Percentiles rank a stretch among this genome's conserved stretches.
Conservation (phyloP, 768 basidiomycete species). For the Ephemerocybe angulata region DNA sequence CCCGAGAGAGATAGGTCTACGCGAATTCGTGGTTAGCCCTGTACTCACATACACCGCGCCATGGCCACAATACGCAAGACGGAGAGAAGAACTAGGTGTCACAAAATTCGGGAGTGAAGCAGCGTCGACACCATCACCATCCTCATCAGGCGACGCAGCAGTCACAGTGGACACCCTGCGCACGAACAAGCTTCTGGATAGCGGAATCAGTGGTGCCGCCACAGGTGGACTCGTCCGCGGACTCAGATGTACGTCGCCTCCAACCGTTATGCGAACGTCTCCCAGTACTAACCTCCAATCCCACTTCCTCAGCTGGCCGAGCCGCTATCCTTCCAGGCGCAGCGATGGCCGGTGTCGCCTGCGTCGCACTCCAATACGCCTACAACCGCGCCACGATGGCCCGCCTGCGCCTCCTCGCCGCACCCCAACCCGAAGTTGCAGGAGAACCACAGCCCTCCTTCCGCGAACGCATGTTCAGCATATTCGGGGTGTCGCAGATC, state of each 20-base stretch:
- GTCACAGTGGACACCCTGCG: slow-evolving; percentile 54
- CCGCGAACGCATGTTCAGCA: slow-evolving; percentile 37
- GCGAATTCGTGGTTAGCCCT: slow-evolving; percentile 76
- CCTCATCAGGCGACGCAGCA: slow-evolving; percentile 5
- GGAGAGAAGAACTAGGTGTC: slow-evolving; percentile 29
- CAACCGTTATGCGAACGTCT: background rate
- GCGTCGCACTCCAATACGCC: slow-evolving; percentile 60
- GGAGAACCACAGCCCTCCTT: slow-evolving; percentile 20
- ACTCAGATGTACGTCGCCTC: slow-evolving; percentile 41
- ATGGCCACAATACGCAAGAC: slow-evolving; percentile 46
- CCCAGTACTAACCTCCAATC: background rate
- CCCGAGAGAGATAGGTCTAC: slow-evolving; percentile 45
- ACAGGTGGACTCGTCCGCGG: slow-evolving; percentile 60
- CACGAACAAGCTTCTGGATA: slow-evolving; percentile 61
- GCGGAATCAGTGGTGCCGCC: slow-evolving; percentile 65
- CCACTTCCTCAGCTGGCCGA: slow-evolving; percentile 51
- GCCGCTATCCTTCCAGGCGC: slow-evolving; percentile 56
- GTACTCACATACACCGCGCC: slow-evolving; percentile 44
- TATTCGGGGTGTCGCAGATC: slow-evolving; percentile 52
- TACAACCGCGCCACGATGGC: slow-evolving; percentile 66
- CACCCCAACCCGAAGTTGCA: slow-evolving; percentile 20
- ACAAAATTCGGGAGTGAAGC: background rate
- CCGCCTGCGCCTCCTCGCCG: slow-evolving; percentile 56
- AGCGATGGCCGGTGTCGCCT: slow-evolving; percentile 53
- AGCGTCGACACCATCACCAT: too few species aligned